A percentile compares a stretch with the other conserved stretches of the same genome.
phyloP scores from a whole-genome alignment of 2,329 filamentous ascomycete genomes.

The Zymoseptoria brevis region DNA sequence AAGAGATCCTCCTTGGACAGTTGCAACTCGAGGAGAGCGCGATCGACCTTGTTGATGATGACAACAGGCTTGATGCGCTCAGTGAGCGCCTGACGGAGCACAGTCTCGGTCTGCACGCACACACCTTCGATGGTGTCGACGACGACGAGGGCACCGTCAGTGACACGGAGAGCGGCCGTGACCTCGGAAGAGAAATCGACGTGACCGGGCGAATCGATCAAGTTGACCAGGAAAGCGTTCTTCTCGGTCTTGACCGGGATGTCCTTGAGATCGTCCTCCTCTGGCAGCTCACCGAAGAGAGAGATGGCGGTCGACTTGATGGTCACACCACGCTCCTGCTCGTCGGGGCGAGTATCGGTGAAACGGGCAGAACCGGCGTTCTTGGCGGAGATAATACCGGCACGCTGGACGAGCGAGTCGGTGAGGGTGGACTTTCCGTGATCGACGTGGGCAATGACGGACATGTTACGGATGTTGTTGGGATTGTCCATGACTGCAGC shows the following conservation, averaged over 20 bases:
- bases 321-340: conserved; percentile 99
- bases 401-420: conserved; percentile 97
- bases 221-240: conserved; percentile 98
- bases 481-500: conserved; percentile 79
- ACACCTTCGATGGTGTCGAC: conserved; percentile 99
- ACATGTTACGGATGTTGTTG: conserved; percentile 83
- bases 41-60: conserved; percentile 99
- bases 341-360: conserved; percentile 93
- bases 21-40: conserved; percentile 97
- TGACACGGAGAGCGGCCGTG: conserved; percentile 98
- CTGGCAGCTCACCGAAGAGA: conserved; percentile 76
- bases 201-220: conserved; percentile 99
- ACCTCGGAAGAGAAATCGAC: conserved; percentile 99
- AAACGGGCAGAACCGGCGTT: conserved; percentile 95
- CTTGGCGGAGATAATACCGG: conserved; percentile 97
- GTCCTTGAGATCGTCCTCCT: conserved; percentile 86
- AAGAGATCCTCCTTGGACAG: conserved; percentile 98
- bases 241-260: conserved; percentile 76
- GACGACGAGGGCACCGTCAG: conserved; percentile 97
- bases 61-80: conserved; percentile 99
- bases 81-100: conserved; percentile 95
- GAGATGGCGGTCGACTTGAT: conserved; percentile 99
- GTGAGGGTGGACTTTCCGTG: conserved; percentile 99
- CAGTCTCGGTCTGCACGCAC: conserved; percentile 99
- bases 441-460: conserved; percentile 99